Conservation (phyloP, 163 green algal genomes). For the Chlamydomonas reinhardtii region DNA sequence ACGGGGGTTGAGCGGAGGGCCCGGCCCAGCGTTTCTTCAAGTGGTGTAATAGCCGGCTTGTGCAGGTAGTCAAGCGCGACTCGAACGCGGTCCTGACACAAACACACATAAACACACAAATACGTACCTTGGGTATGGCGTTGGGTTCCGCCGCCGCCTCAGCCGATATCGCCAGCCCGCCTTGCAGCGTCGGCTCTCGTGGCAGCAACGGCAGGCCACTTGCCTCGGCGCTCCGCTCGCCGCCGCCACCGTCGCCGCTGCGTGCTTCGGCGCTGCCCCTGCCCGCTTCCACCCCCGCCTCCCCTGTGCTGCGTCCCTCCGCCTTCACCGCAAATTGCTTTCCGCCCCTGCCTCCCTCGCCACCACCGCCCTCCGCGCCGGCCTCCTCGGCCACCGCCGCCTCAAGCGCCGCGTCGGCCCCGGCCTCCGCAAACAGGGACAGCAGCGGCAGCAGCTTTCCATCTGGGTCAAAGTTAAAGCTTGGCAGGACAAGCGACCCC, state of each 20-base stretch:
- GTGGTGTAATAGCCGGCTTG: too few relatives aligned
- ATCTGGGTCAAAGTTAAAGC: slow-evolving; percentile 27
- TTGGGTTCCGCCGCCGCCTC: not conserved
- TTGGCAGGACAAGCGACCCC: slow-evolving; percentile 11
- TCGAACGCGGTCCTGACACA: too few relatives aligned
- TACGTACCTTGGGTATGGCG: not conserved
- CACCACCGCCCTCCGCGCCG: not conserved
- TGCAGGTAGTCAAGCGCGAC: too few relatives aligned
- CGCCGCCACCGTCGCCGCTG: too few relatives aligned
- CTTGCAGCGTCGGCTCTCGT: not conserved
- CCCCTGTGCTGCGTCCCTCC: not conserved
- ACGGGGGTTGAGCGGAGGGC: too few relatives aligned
- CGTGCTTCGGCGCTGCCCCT: too few relatives aligned
- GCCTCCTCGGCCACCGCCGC: not conserved
- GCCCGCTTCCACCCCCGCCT: not conserved
- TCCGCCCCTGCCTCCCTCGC: not conserved
- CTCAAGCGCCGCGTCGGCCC: not conserved
- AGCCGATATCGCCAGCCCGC: not conserved
- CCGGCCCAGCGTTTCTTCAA: too few relatives aligned
- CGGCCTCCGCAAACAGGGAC: not conserved
- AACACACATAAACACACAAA: not conserved
- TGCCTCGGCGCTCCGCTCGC: not conserved
- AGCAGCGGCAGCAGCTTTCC: slow-evolving; percentile 9
- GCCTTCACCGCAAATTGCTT: not conserved
- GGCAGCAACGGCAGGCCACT: not conserved